Conservation (phyloP, 257 asterid genomes). For the Rauvolfia tetraphylla region DNA sequence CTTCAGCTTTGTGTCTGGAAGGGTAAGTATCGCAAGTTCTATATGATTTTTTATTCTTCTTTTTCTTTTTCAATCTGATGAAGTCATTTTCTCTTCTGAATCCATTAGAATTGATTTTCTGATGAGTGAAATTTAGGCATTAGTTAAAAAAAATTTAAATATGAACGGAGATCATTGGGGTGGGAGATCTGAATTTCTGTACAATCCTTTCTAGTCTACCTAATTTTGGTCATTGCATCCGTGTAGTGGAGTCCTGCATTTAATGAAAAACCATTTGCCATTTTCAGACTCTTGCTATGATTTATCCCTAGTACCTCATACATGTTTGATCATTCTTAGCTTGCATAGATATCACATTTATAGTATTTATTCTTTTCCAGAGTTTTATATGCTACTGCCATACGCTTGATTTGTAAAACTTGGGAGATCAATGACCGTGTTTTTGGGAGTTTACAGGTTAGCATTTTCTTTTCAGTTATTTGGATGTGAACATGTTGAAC, state of each 20-base stretch:
- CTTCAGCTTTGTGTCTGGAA: neutral
- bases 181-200: slow-evolving; percentile 3
- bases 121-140: neutral
- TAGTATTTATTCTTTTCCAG: slow-evolving; percentile 36
- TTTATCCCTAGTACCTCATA: slow-evolving; percentile 1
- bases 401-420: slow-evolving; percentile 84
- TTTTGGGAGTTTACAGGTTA: slow-evolving; percentile 88
- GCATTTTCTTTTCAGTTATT: slow-evolving; percentile 11
- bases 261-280: neutral
- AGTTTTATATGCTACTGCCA: slow-evolving; percentile 70
- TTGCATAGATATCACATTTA: neutral
- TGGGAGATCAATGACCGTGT: slow-evolving; percentile 93
- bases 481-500: neutral
- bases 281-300: neutral
- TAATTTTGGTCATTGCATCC: neutral
- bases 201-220: neutral
- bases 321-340: neutral
- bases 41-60: neutral
- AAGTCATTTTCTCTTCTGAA: neutral
- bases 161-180: neutral
- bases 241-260: neutral
- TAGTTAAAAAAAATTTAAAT: neutral
- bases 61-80: neutral
- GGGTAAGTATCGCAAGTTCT: neutral
- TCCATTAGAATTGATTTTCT: neutral